A percentile compares a stretch with the other conserved stretches of the same genome.
Conservation (phyloP, 495 filamentous ascomycete species). For the Cenococcum geophilum region DNA sequence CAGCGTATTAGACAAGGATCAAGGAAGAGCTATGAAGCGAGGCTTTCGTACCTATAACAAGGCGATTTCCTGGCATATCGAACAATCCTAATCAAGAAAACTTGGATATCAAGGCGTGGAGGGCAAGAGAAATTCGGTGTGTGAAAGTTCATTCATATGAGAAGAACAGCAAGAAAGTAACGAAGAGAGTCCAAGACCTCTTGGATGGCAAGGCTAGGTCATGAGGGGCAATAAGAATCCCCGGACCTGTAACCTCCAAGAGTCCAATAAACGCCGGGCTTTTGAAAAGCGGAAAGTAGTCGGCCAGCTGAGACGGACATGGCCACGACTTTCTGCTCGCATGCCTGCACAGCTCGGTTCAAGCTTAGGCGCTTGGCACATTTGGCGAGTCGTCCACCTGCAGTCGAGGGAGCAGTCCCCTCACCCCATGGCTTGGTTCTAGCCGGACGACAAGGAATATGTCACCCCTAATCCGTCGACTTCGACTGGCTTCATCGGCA, state of each 20-base stretch:
- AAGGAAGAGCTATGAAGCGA: not conserved
- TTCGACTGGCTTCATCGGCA: too few species aligned
- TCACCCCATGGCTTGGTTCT: too few species aligned
- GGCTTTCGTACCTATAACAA: slow-evolving; percentile 8
- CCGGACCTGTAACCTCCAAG: not conserved
- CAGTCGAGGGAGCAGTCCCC: too few species aligned
- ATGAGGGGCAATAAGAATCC: not conserved
- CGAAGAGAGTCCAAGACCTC: not conserved
- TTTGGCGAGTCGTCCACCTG: too few species aligned
- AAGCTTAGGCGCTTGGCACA: too few species aligned
- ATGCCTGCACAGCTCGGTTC: too few species aligned
- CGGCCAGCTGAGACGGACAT: not conserved
- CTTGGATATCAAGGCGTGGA: not conserved
- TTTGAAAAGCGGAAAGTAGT: not conserved
- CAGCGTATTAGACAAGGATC: not conserved
- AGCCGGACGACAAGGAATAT: too few species aligned
- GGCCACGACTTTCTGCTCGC: too few species aligned
- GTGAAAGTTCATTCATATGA: not conserved
- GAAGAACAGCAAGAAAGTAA: not conserved
- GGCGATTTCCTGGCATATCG: slow-evolving; percentile 8
- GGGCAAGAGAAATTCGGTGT: too few species aligned
- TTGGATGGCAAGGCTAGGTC: not conserved
- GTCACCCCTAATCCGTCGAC: too few species aligned
- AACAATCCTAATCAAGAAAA: not conserved
- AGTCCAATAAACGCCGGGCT: not conserved